phyloP scores from a whole-genome alignment of 2,329 filamentous ascomycete species.

The Aspergillus japonicus region DNA sequence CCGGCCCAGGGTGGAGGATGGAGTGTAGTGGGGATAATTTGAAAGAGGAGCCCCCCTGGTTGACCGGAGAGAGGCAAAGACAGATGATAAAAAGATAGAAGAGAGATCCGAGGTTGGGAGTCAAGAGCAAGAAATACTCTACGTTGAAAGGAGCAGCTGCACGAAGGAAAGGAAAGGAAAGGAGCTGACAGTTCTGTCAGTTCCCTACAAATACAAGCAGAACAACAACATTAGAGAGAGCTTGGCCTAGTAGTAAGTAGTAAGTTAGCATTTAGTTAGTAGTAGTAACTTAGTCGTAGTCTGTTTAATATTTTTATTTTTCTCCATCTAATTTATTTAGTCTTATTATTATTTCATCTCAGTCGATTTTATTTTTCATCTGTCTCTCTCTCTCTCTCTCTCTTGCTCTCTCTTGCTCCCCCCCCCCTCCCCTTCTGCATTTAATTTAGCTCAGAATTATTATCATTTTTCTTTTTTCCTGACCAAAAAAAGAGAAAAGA shows the following conservation, averaged over 20 bases:
- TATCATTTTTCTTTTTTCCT: background rate
- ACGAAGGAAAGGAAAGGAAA: background rate
- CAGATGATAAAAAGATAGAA: background rate
- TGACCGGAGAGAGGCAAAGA: background rate
- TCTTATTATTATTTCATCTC: background rate
- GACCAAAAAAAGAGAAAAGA: too few relatives aligned
- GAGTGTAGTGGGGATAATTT: background rate
- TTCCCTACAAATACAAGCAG: background rate
- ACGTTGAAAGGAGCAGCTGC: background rate
- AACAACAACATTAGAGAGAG: background rate
- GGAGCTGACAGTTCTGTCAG: background rate
- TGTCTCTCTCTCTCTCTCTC: too few relatives aligned
- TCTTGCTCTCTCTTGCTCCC: too few relatives aligned
- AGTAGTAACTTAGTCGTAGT: background rate
- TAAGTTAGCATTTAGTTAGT: too few relatives aligned
- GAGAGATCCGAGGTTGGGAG: background rate
- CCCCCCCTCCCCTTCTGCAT: background rate
- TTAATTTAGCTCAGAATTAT: background rate
- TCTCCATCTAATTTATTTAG: background rate
- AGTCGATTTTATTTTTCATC: background rate
- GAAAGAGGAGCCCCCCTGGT: background rate
- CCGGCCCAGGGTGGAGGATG: background rate
- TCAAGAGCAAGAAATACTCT: conserved; percentile 5
- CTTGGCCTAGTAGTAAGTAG: background rate
- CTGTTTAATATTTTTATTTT: conserved; percentile 1